Evolutionary conservation across 2,329 filamentous ascomycete genomes (phyloP), one percentile per base, ranked within the genome.

Genomic region (Beauveria varroae): DNA sequence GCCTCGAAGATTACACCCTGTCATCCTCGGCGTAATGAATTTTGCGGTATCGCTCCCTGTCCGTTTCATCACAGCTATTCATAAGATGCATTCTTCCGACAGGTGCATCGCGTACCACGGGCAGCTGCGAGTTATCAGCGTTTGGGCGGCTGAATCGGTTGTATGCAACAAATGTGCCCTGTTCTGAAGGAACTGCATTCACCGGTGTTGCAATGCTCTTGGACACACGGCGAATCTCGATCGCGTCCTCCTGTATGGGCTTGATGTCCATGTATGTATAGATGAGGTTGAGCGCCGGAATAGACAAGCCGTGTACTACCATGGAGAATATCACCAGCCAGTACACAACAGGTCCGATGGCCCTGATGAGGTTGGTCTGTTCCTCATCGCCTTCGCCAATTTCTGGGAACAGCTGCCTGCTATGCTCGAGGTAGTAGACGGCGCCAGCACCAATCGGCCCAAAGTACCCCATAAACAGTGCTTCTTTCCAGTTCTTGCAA

Each of bases 401-500:
- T 5, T 71, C 62, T 0, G 76, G 76, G 61, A 79, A 77, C 4
- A 80, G 66, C 12, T 78, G 71, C 8, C 71, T 70, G 2, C 75
- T 74, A 62, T 80, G 78, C 65, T 79, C 75, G 16, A 92, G 79
- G 71, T 93, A 92, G 71, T 91, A 92, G 26, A 91, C 81, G 0
- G 89, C 89, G 22, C 86, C 87, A 9, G 90, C 88, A 2, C 89
- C 89, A 52, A 92, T 91, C 0, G 89, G 89, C 0, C 89, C 89
- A 66, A 93, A 92, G 63, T 85, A 85, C 0, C 83, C 83, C 81
- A 86, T 82, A 62, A 86, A 86, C 0, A 86, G 66, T 0, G 82
- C 83, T 63, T 86, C 83, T 65, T 80, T 81, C 75, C 78, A 84
- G 65, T 77, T 72, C n/a, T 76, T 76, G 61, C 79, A 76, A 0